A percentile compares a stretch with the other conserved stretches of the same genome.
Evolutionary conservation across 108 stramenopile species (phyloP).

Genomic region (Pelagomonas calceolata): DNA sequence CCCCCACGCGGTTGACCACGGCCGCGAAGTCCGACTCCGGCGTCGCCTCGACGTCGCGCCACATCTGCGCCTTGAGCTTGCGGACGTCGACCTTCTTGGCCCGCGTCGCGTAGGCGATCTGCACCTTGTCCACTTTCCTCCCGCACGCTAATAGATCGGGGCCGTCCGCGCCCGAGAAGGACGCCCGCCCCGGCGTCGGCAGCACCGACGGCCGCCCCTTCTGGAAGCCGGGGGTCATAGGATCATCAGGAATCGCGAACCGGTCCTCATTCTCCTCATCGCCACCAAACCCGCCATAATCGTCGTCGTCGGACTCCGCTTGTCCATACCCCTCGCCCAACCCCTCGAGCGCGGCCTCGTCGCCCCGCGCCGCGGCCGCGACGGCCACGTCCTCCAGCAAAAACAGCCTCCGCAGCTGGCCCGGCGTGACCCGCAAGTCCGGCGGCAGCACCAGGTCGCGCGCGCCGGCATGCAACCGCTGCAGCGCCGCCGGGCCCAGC

Average conservation of each 20-base stretch:
- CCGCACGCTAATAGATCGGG: conserved; percentile 17
- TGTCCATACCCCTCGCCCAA: too few species aligned
- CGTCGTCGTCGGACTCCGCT: too few species aligned
- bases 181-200: too few species aligned
- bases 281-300: too few species aligned
- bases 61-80: conserved; percentile 67
- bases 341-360: too few species aligned
- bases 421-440: too few species aligned
- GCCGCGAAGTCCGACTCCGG: not conserved
- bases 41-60: conserved; percentile 55
- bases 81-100: conserved; percentile 83
- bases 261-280: not conserved
- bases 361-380: too few species aligned
- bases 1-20: not conserved
- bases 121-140: conserved; percentile 68
- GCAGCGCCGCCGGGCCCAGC: not conserved
- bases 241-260: conserved; percentile 16
- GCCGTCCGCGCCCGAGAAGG: too few species aligned
- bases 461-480: not conserved
- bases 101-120: conserved; percentile 64
- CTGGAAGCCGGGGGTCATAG: conserved; percentile 33
- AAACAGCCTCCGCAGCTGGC: too few species aligned
- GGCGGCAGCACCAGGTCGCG: too few species aligned
- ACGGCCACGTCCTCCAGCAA: too few species aligned
- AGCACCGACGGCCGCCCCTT: too few species aligned